Evolutionary conservation across 345 rosid species (phyloP).

Genomic region (Punica granatum): DNA sequence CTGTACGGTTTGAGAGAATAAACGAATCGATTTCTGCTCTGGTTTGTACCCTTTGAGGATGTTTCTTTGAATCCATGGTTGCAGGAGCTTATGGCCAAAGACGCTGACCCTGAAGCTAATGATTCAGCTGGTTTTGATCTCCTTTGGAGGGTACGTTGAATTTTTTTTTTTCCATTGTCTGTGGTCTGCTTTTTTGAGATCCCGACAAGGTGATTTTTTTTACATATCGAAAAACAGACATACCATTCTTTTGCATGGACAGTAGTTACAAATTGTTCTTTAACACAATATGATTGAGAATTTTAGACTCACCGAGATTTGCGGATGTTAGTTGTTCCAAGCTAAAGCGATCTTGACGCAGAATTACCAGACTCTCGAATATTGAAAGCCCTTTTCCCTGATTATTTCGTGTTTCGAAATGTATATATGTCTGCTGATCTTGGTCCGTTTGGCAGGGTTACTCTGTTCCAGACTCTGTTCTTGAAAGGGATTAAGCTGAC

Average conservation of each 20-base stretch:
- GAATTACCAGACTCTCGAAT: not conserved
- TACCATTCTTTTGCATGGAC: not conserved
- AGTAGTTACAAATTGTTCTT: no score
- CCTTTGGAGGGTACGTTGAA: conserved; percentile 69
- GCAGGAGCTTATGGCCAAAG: conserved; percentile 76
- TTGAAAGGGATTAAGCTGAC: conserved; percentile 36
- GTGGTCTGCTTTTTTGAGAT: not conserved
- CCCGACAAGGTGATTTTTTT: not conserved
- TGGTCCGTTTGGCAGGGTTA: conserved; percentile 22
- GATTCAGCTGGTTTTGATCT: conserved; percentile 55
- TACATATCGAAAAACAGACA: not conserved
- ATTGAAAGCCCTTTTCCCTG: not conserved
- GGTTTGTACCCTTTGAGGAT: not conserved
- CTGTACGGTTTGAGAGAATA: no score
- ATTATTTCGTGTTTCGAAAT: not conserved
- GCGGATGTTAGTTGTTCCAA: not conserved
- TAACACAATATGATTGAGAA: no score
- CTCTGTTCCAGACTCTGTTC: conserved; percentile 28
- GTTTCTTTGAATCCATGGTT: conserved; percentile 5
- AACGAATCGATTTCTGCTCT: no score
- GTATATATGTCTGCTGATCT: not conserved
- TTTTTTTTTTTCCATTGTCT: not conserved
- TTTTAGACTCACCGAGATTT: not conserved
- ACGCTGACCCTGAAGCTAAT: conserved; percentile 40
- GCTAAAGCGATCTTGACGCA: not conserved